A percentile compares a stretch with the other conserved stretches of the same genome.
phyloP scores from a whole-genome alignment of 768 basidiomycete genomes.

The Boletus barrowsii region DNA sequence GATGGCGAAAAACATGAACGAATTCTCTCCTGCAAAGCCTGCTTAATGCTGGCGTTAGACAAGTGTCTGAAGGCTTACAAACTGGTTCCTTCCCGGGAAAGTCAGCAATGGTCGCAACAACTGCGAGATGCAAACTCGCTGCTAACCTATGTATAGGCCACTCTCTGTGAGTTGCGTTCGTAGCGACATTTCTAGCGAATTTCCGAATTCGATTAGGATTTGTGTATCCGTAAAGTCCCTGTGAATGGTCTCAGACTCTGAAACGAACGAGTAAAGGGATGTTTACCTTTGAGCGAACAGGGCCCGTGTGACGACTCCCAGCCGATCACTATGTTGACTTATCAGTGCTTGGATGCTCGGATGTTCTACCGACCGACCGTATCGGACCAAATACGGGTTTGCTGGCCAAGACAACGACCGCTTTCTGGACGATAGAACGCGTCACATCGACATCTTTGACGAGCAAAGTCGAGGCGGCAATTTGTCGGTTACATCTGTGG shows the following conservation, averaged over 20 bases:
- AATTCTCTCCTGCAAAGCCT: constrained; percentile 68
- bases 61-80: constrained; percentile 42
- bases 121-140: not conserved
- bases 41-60: not conserved
- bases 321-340: constrained; percentile 65
- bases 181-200: constrained; percentile 71
- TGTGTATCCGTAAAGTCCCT: constrained; percentile 86
- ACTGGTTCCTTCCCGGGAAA: constrained; percentile 56
- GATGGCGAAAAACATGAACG: constrained; percentile 89
- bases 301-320: constrained; percentile 91
- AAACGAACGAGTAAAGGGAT: not conserved
- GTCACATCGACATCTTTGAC: constrained; percentile 85
- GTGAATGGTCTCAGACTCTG: not conserved
- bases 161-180: constrained; percentile 85
- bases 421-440: constrained; percentile 95
- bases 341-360: not conserved
- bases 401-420: constrained; percentile 89
- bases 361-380: constrained; percentile 44
- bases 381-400: constrained; percentile 94
- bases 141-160: constrained; percentile 90
- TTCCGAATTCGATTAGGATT: constrained; percentile 86
- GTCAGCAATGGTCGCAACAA: constrained; percentile 5
- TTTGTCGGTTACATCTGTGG: constrained; percentile 89
- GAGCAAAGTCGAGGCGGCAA: constrained; percentile 72
- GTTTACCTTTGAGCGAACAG: constrained; percentile 77